phyloP scores from a whole-genome alignment of 176 grass and related monocot species.

The Urochloa ruziziensis region DNA sequence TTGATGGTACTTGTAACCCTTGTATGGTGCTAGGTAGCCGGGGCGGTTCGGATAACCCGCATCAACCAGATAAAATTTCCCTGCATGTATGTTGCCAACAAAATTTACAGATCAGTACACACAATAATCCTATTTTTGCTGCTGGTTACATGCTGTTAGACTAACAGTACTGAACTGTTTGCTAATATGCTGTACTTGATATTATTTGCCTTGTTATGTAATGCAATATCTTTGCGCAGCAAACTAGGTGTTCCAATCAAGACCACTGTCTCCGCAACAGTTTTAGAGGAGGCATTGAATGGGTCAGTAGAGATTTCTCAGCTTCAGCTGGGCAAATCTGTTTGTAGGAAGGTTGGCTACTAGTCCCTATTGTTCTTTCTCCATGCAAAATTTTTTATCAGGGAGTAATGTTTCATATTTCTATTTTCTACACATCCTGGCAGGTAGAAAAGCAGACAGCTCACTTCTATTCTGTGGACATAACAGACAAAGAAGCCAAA shows the following conservation, averaged over 20 bases:
- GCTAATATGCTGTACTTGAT: background rate
- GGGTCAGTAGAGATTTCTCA: conserved; percentile 62
- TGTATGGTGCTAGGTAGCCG: too few relatives aligned
- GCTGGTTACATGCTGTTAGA: too few relatives aligned
- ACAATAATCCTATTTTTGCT: too few relatives aligned
- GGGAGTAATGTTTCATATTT: conserved; percentile 31
- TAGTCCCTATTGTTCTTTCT: conserved; percentile 26
- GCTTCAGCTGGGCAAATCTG: conserved; percentile 58
- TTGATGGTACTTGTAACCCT: too few relatives aligned
- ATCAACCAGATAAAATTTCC: too few relatives aligned
- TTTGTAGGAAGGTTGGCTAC: conserved; percentile 67
- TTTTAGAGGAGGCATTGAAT: conserved; percentile 91
- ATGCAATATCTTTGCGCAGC: conserved; percentile 46
- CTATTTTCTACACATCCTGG: conserved; percentile 30
- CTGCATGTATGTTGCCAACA: too few relatives aligned
- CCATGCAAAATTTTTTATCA: background rate
- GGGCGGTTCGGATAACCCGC: too few relatives aligned
- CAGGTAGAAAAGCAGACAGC: conserved; percentile 99
- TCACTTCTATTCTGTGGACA: conserved; percentile 87
- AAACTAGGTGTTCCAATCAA: conserved; percentile 97
- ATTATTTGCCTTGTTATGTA: conserved; percentile 19
- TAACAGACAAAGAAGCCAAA: conserved; percentile 81
- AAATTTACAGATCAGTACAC: too few relatives aligned
- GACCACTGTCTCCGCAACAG: conserved; percentile 95
- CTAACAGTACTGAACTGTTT: too few relatives aligned